Percentiles rank a stretch among this genome's conserved stretches.
phyloP scores from a whole-genome alignment of 352 stramenopile species.

The Phytophthora tubulina region DNA sequence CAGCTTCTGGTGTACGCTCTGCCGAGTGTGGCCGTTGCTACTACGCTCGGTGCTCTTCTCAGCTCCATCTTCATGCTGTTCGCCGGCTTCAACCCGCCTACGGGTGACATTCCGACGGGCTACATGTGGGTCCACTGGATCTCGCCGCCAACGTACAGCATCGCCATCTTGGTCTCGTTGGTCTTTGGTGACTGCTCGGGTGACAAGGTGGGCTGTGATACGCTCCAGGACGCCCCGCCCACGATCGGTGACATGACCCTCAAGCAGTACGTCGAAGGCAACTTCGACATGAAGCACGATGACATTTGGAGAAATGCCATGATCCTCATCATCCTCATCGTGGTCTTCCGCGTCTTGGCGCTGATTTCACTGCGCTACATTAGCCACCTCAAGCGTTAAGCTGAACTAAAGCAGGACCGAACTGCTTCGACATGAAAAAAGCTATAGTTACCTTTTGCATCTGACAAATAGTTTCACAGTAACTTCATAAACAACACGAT shows the following conservation, averaged over 20 bases:
- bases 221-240: conserved; percentile 28
- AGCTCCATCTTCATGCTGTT: conserved; percentile 66
- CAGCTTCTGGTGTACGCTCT: conserved; percentile 58
- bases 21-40: conserved; percentile 50
- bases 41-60: conserved; percentile 51
- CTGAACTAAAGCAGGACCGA: conserved; percentile 2
- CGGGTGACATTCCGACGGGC: conserved; percentile 51
- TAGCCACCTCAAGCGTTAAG: conserved; percentile 32
- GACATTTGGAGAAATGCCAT: conserved; percentile 51
- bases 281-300: conserved; percentile 65
- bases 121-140: conserved; percentile 74
- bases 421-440: neutral
- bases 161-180: conserved; percentile 50
- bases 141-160: conserved; percentile 55
- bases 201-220: conserved; percentile 16
- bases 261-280: conserved; percentile 58
- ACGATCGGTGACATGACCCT: conserved; percentile 46
- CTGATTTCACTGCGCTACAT: conserved; percentile 53
- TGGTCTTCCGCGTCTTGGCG: conserved; percentile 51
- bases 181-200: conserved; percentile 51
- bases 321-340: conserved; percentile 58
- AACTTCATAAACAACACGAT: too few relatives aligned
- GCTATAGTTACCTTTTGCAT: conserved; percentile 39
- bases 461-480: conserved; percentile 5
- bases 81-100: conserved; percentile 63